Evolutionary conservation across 768 basidiomycete species (phyloP).

Genomic region (Suillus paluster): DNA sequence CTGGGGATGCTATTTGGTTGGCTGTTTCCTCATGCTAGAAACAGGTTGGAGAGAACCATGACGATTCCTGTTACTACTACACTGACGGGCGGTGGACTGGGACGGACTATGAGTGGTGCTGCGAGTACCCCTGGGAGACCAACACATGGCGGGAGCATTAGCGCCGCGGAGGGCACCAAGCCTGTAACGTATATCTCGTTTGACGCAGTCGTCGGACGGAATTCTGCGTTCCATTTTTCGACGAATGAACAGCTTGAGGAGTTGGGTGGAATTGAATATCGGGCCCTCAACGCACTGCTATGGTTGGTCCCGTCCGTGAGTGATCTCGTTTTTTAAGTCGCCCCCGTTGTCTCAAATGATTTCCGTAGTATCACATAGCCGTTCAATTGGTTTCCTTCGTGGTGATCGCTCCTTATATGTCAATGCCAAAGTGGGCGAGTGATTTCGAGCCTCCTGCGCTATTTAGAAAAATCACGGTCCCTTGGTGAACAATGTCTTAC

Average conservation of each 20-base stretch:
- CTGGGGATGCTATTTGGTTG: conserved; percentile 51
- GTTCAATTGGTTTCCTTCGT: conserved; percentile 71
- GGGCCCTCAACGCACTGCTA: conserved; percentile 77
- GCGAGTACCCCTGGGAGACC: conserved; percentile 35
- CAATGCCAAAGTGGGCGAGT: conserved; percentile 57
- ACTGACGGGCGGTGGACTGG: conserved; percentile 39
- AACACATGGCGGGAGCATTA: conserved; percentile 16
- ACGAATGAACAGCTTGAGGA: conserved; percentile 88
- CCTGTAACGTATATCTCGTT: conserved; percentile 85
- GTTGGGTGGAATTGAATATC: conserved; percentile 92
- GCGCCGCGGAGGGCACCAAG: conserved; percentile 45
- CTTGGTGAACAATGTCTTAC: conserved; percentile 56
- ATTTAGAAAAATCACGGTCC: conserved; percentile 55
- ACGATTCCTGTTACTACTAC: conserved; percentile 79
- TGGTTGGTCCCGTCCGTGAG: conserved; percentile 81
- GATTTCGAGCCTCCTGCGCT: conserved; percentile 66
- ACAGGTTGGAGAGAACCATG: conserved; percentile 64
- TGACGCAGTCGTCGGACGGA: conserved; percentile 81
- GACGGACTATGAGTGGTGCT: conserved; percentile 21
- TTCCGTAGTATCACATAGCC: conserved; percentile 75
- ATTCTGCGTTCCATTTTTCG: conserved; percentile 71
- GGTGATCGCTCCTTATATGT: conserved; percentile 83
- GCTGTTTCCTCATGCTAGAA: conserved; percentile 67
- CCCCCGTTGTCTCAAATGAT: background rate
- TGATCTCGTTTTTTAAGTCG: conserved; percentile 15